Evolutionary conservation across 495 filamentous ascomycete genomes (phyloP).

Genomic region (Trichoderma reesei): DNA sequence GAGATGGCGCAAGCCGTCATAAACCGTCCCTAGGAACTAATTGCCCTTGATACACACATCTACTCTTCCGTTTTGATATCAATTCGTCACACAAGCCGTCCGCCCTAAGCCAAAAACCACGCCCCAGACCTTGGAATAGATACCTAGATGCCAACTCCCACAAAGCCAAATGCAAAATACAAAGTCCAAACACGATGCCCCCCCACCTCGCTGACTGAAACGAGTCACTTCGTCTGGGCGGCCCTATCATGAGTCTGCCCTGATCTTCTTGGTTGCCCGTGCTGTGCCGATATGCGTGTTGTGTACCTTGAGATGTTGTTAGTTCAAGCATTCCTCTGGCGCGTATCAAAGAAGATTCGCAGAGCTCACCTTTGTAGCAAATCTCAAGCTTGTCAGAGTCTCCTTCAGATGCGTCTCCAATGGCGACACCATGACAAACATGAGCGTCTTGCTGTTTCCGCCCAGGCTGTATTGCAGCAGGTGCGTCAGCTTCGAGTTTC

Average conservation of each 20-base stretch:
- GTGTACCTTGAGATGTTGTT: constrained; percentile 44
- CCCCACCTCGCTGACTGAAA: background rate
- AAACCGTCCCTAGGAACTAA: background rate
- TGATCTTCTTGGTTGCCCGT: constrained; percentile 59
- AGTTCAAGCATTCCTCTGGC: background rate
- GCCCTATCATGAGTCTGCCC: constrained; percentile 1
- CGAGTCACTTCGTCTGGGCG: background rate
- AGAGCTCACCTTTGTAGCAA: constrained; percentile 73
- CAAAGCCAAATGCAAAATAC: background rate
- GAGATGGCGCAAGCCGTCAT: background rate
- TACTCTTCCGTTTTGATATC: constrained; percentile 1
- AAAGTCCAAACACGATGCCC: background rate
- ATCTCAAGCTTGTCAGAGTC: constrained; percentile 90
- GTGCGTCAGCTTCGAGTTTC: constrained; percentile 95
- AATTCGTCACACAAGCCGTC: background rate
- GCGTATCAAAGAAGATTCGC: background rate
- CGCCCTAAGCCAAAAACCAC: background rate
- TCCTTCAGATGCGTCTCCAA: constrained; percentile 85
- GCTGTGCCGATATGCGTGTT: constrained; percentile 86
- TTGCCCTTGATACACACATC: background rate
- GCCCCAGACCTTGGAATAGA: background rate
- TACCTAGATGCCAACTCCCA: background rate
- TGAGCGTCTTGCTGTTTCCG: constrained; percentile 93
- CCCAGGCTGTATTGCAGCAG: constrained; percentile 91
- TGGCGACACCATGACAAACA: constrained; percentile 98